A percentile compares a stretch with the other conserved stretches of the same genome.
phyloP scores from a whole-genome alignment of 306 rosid species.

The Luffa aegyptiaca region DNA sequence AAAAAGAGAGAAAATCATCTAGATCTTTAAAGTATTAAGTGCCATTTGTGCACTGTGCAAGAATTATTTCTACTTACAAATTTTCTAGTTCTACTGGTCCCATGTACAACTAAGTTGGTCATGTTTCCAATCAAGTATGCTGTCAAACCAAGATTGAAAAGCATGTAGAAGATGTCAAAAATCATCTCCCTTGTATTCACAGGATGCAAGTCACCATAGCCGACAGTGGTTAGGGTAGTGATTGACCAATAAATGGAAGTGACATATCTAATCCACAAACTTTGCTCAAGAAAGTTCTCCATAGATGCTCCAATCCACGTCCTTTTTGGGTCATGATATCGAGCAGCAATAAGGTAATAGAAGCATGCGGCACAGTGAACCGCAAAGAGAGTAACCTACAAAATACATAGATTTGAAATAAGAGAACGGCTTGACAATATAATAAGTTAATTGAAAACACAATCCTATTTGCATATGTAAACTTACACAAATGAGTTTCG shows the following conservation, averaged over 20 bases:
- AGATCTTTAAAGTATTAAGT: background rate
- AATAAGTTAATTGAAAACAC: background rate
- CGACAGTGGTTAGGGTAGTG: constrained; percentile 83
- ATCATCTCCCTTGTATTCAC: constrained; percentile 81
- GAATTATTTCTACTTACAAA: constrained; percentile 48
- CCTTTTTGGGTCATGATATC: constrained; percentile 43
- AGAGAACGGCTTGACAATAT: background rate
- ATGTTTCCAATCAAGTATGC: constrained; percentile 94
- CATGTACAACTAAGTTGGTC: constrained; percentile 94
- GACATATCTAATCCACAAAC: constrained; percentile 67
- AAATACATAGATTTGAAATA: constrained; percentile 9
- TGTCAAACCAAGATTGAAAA: constrained; percentile 80
- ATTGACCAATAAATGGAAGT: constrained; percentile 85
- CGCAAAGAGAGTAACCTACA: constrained; percentile 83
- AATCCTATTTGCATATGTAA: background rate
- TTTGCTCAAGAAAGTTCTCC: constrained; percentile 33
- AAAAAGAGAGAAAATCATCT: background rate
- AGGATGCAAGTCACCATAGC: constrained; percentile 90
- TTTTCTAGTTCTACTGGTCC: constrained; percentile 75
- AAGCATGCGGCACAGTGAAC: constrained; percentile 85
- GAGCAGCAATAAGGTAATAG: constrained; percentile 79
- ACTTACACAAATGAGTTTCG: constrained; percentile 79
- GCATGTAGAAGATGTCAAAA: constrained; percentile 79
- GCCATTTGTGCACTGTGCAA: background rate
- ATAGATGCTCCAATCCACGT: constrained; percentile 66